Evolutionary conservation across 2,329 filamentous ascomycete species (phyloP), one percentile per base, ranked within the genome.

Genomic region (Xylaria sp.): DNA sequence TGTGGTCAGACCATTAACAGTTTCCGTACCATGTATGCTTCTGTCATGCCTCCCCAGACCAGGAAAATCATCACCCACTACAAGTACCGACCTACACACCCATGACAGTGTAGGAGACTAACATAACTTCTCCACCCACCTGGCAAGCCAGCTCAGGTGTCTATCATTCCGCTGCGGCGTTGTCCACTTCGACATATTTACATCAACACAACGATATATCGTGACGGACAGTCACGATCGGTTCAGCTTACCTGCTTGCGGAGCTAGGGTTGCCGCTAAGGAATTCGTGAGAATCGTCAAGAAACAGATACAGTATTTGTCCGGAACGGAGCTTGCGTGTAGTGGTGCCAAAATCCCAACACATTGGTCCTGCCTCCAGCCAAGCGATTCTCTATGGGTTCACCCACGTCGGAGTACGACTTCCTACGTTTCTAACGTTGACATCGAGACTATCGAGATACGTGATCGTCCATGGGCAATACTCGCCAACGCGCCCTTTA

Each of bases 81-180:
- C 63, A 66, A 63, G 60, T 63, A 65, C 63, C 63, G 59, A 46
- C 54, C 62, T 59, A 33, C 19, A 64, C 40, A 66, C 60, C 63
- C 63, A 66, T 66, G 63, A 57, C 53, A 57, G 47, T 23, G 50
- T 59, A 56, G 56, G 25, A 62, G 49, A 67, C 59, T 65, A 56
- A 67, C 62, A 67, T 67, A 63, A 63, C 61, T 58, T 67, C 65
- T 67, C 59, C 59, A 63, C 61, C 49, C 45, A 21, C 40, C 46
- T 64, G 49, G 57, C 28, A 55, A 56, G 21, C 42, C 31, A 45
- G 56, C 31, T 54, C 42, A 15, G 58, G 57, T 61, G 61, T 59
- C 61, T 62, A 61, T 45, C 49, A 21, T 57, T 45, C 31, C 54
- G 23, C 52, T 64, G 31, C 50, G 50, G 57, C 42, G 51, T 57